Evolutionary conservation across 1,139 yeast genomes (phyloP).

Genomic region (Geotrichum europaeum): DNA sequence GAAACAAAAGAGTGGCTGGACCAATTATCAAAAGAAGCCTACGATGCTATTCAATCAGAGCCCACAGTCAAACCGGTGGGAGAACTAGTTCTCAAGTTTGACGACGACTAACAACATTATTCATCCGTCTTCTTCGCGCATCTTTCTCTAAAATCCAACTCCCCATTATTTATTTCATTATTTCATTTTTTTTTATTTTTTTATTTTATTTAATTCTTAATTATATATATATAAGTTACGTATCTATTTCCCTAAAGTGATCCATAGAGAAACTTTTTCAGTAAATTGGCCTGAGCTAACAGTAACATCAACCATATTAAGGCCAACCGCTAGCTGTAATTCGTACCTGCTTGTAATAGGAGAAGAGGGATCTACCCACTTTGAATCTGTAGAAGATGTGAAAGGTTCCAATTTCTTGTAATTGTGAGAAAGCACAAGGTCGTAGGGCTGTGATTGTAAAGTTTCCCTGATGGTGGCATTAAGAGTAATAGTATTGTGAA

Average conservation of each 20-base stretch:
- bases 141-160: background rate
- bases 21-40: constrained; percentile 19
- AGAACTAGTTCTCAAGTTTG: constrained; percentile 22
- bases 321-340: constrained; percentile 27
- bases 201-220: background rate
- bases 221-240: background rate
- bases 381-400: constrained; percentile 23
- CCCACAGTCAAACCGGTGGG: constrained; percentile 23
- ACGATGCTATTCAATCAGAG: constrained; percentile 22
- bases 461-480: constrained; percentile 28
- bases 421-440: constrained; percentile 25
- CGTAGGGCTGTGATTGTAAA: constrained; percentile 26
- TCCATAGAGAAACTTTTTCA: background rate
- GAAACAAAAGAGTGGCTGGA: constrained; percentile 23
- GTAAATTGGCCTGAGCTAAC: constrained; percentile 5
- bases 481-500: constrained; percentile 31
- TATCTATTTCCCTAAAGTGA: background rate
- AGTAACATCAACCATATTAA: constrained; percentile 28
- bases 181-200: background rate
- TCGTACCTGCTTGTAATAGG: constrained; percentile 28
- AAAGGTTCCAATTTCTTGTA: constrained; percentile 24
- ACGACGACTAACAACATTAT: constrained; percentile 3
- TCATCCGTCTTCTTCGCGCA: background rate
- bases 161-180: background rate
- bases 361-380: constrained; percentile 26